Percentiles rank a stretch among this genome's conserved stretches.
Conservation (phyloP, 257 asterid genomes). For the Plectranthus barbatus region DNA sequence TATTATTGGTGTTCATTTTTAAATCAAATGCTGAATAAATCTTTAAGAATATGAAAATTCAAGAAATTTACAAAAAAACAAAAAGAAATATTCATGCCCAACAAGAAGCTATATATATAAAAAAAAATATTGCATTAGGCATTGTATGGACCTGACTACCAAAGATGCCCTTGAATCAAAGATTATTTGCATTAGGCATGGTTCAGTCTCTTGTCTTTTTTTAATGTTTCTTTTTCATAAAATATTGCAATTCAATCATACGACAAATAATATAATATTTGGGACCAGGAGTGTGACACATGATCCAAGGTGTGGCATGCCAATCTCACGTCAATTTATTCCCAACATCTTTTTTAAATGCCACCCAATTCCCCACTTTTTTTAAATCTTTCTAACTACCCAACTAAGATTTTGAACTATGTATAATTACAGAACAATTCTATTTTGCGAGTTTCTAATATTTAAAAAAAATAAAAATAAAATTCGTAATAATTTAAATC, state of each 20-base stretch:
- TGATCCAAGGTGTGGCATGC: conserved; percentile 60
- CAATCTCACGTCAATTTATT: conserved; percentile 17
- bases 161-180: neutral
- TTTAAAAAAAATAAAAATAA: too few relatives aligned
- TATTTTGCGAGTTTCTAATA: too few relatives aligned
- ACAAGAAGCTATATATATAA: neutral
- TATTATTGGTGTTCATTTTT: neutral
- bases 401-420: too few relatives aligned
- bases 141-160: neutral
- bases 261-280: conserved; percentile 1
- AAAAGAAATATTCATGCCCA: neutral
- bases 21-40: neutral
- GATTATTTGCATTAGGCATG: neutral
- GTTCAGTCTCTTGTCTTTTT: neutral
- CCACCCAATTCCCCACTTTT: neutral
- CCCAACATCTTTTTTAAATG: neutral
- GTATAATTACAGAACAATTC: too few relatives aligned
- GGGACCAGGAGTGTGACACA: conserved; percentile 58
- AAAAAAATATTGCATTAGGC: neutral
- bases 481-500: too few relatives aligned
- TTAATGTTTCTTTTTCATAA: neutral
- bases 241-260: conserved; percentile 7
- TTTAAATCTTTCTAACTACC: too few relatives aligned
- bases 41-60: neutral
- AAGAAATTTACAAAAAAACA: neutral